A percentile compares a stretch with the other conserved stretches of the same genome.
phyloP scores from a whole-genome alignment of 169 alveolate species.

The Plasmodium gaboni region DNA sequence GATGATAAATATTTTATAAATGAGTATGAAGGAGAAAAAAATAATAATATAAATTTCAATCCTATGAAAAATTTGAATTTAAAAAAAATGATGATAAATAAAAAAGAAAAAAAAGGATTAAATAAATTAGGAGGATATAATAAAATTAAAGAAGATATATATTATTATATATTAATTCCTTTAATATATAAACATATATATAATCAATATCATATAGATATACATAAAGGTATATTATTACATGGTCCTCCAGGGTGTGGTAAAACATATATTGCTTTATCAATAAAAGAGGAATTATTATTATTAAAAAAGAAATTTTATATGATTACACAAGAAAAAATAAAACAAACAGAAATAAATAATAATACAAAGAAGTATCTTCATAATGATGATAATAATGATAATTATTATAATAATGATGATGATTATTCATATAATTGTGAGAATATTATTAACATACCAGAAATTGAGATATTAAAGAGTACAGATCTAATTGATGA shows the following conservation, averaged over 20 bases:
- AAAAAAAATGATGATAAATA: neutral
- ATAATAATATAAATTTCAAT: neutral
- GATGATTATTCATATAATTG: no score
- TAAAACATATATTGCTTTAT: constrained; percentile 79
- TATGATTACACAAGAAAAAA: neutral
- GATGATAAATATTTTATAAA: neutral
- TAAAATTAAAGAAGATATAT: constrained; percentile 77
- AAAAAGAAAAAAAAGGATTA: constrained; percentile 45
- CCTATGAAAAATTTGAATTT: neutral
- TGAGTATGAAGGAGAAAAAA: neutral
- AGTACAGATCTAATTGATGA: constrained; percentile 59
- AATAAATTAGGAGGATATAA: constrained; percentile 81
- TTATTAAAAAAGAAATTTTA: constrained; percentile 58
- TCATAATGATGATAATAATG: neutral
- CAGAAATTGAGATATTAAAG: constrained; percentile 62
- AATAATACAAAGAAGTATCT: neutral
- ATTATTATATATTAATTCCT: constrained; percentile 76
- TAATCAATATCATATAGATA: constrained; percentile 74
- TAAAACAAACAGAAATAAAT: neutral
- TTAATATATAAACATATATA: constrained; percentile 74
- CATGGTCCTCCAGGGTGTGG: constrained; percentile 88
- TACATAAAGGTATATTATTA: constrained; percentile 78
- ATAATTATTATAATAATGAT: neutral
- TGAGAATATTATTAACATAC: constrained; percentile 20
- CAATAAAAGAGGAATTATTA: constrained; percentile 67